These are phyloP conservation scores for Aspergillus baeticus DNA, from an alignment of 495 filamentous ascomycete species.

Conservation along the genomic window DNA sequence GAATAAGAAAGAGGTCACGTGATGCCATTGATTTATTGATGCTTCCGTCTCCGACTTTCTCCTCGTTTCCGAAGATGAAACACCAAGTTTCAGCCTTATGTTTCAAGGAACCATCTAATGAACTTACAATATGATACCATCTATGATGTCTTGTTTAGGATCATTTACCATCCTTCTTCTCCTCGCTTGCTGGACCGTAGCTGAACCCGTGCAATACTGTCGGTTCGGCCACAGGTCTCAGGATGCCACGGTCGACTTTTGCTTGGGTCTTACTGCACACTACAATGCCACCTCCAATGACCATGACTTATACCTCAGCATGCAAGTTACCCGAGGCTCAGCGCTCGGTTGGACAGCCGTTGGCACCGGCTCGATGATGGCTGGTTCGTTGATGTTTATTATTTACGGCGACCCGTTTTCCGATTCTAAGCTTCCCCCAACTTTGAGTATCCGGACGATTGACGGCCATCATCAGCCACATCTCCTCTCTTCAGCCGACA, in stretches of 20 bases:
- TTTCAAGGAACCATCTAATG: no score
- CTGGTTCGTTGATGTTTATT: constrained; percentile 12
- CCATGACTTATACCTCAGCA: constrained; percentile 12
- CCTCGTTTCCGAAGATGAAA: no score
- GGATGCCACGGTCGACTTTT: constrained; percentile 7
- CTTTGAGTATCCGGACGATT: constrained; percentile 9
- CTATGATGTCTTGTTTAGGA: not conserved
- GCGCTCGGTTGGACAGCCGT: constrained; percentile 13
- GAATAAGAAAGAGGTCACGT: not conserved
- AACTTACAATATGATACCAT: not conserved
- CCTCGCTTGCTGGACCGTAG: not conserved
- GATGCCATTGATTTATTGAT: not conserved
- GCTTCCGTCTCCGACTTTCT: no score
- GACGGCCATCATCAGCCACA: constrained; percentile 8
- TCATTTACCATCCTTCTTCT: not conserved
- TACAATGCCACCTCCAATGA: constrained; percentile 4
- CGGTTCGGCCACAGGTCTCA: constrained; percentile 2
- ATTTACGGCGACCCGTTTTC: constrained; percentile 12
- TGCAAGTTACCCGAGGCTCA: constrained; percentile 7
- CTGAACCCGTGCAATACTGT: constrained; percentile 13
- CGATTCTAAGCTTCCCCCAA: not conserved
- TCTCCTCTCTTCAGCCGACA: not conserved
- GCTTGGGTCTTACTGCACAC: constrained; percentile 11
- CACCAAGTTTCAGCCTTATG: no score
- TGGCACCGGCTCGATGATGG: constrained; percentile 11